Percentiles rank a stretch among this genome's conserved stretches.
phyloP scores from a whole-genome alignment of 2,329 filamentous ascomycete species.

The Sporothrix brasiliensis region DNA sequence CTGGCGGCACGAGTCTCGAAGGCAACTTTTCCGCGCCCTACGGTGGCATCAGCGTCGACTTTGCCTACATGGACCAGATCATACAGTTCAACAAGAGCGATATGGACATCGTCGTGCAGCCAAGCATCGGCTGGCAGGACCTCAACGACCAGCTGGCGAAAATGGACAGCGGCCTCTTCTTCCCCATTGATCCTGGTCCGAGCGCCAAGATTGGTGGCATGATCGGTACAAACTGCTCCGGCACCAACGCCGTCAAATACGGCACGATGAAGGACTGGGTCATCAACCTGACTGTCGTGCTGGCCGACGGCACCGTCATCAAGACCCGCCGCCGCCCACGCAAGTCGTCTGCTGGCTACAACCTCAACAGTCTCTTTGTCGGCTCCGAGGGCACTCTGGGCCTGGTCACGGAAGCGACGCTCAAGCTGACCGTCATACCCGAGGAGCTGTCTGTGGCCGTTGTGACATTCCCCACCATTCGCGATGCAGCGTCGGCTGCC shows the following conservation, averaged over 20 bases:
- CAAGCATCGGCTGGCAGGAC: slow-evolving; percentile 88
- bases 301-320: slow-evolving; percentile 76
- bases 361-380: slow-evolving; percentile 77
- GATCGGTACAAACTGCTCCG: slow-evolving; percentile 77
- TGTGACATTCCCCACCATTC: slow-evolving; percentile 75
- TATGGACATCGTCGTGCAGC: slow-evolving; percentile 92
- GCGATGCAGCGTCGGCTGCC: slow-evolving; percentile 73
- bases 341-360: slow-evolving; percentile 82
- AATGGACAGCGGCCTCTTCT: slow-evolving; percentile 77
- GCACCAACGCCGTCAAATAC: slow-evolving; percentile 79
- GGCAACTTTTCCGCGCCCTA: slow-evolving; percentile 87
- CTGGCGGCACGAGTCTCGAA: slow-evolving; percentile 82
- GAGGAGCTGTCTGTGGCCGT: slow-evolving; percentile 77
- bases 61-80: slow-evolving; percentile 82
- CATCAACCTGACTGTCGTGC: slow-evolving; percentile 77
- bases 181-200: slow-evolving; percentile 80
- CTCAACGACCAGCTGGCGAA: slow-evolving; percentile 73
- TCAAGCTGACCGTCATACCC: slow-evolving; percentile 77
- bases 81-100: slow-evolving; percentile 79
- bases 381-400: slow-evolving; percentile 82
- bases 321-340: slow-evolving; percentile 77
- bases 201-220: slow-evolving; percentile 79
- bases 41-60: slow-evolving; percentile 88
- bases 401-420: slow-evolving; percentile 78
- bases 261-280: slow-evolving; percentile 90